Evolutionary conservation across 202 grass and related monocot genomes (phyloP).

Genomic region (Panicum hallii): DNA sequence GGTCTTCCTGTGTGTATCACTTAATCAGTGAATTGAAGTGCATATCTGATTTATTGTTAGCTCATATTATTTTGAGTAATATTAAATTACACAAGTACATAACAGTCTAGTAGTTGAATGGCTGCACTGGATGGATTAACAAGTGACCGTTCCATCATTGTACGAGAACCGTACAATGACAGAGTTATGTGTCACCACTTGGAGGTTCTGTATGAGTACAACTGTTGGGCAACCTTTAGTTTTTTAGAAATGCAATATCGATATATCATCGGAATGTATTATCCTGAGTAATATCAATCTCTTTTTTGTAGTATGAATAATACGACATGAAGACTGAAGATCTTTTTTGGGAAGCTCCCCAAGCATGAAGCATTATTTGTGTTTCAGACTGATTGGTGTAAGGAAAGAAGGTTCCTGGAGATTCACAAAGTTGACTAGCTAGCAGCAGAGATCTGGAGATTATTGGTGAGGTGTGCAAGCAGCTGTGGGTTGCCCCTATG

Average conservation of each 20-base stretch:
- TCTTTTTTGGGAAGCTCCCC: conserved; percentile 35
- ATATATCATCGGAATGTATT: conserved; percentile 1
- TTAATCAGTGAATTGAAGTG: conserved; percentile 2
- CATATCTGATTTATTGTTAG: conserved; percentile 46
- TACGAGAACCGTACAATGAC: conserved; percentile 42
- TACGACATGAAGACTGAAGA: conserved; percentile 30
- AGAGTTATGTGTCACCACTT: conserved; percentile 17
- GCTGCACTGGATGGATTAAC: conserved; percentile 41
- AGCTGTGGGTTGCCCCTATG: conserved; percentile 42
- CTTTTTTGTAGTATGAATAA: conserved; percentile 40
- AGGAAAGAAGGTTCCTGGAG: conserved; percentile 41
- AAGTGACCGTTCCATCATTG: conserved; percentile 56
- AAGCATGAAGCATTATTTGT: conserved; percentile 29
- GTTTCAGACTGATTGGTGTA: conserved; percentile 40
- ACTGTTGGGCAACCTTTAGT: not conserved
- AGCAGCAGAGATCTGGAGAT: conserved; percentile 32
- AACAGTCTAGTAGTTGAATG: conserved; percentile 30
- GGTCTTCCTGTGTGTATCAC: conserved; percentile 17
- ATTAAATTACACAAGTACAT: conserved; percentile 43
- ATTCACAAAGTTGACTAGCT: conserved; percentile 53
- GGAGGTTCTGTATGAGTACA: conserved; percentile 25
- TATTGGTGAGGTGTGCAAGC: conserved; percentile 44
- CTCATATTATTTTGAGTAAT: conserved; percentile 46
- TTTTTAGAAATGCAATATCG: not conserved
- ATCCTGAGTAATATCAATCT: conserved; percentile 14